These are phyloP conservation scores for Aschersonia sp. DNA, from an alignment of 2,329 filamentous ascomycete genomes.

Conservation along the genomic window DNA sequence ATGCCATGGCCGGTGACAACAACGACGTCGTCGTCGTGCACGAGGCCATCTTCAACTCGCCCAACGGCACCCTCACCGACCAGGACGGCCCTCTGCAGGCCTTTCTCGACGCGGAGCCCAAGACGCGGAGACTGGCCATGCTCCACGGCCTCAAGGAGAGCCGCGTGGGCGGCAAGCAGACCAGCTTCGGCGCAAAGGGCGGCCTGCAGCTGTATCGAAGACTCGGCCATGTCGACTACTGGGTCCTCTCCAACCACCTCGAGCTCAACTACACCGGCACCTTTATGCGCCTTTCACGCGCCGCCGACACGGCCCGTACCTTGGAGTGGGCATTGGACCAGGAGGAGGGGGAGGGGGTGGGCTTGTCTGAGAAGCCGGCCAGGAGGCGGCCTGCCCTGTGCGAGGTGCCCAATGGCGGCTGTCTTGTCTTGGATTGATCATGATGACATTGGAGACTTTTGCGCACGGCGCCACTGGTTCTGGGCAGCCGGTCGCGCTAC, in stretches of 20 bases:
- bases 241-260: constrained; percentile 4
- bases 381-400: neutral
- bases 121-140: constrained; percentile 4
- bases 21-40: constrained; percentile 1
- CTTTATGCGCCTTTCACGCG: constrained; percentile 5
- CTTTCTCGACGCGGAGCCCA: constrained; percentile 3
- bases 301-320: constrained; percentile 3
- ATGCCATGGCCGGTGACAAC: neutral
- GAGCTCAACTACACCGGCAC: constrained; percentile 3
- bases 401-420: constrained; percentile 3
- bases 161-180: constrained; percentile 5
- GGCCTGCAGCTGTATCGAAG: constrained; percentile 3
- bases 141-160: constrained; percentile 5
- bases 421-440: constrained; percentile 2
- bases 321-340: constrained; percentile 5
- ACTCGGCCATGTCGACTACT: constrained; percentile 3
- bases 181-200: constrained; percentile 3
- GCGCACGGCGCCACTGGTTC: neutral
- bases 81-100: constrained; percentile 2
- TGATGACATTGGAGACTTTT: neutral
- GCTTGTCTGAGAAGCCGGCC: constrained; percentile 1
- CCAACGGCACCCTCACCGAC: constrained; percentile 3
- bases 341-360: neutral
- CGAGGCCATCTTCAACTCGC: constrained; percentile 3
- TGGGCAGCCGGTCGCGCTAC: neutral